A percentile compares a stretch with the other conserved stretches of the same genome.
Evolutionary conservation across 2,329 filamentous ascomycete species (phyloP).

Genomic region (Nannizzia gypsea): DNA sequence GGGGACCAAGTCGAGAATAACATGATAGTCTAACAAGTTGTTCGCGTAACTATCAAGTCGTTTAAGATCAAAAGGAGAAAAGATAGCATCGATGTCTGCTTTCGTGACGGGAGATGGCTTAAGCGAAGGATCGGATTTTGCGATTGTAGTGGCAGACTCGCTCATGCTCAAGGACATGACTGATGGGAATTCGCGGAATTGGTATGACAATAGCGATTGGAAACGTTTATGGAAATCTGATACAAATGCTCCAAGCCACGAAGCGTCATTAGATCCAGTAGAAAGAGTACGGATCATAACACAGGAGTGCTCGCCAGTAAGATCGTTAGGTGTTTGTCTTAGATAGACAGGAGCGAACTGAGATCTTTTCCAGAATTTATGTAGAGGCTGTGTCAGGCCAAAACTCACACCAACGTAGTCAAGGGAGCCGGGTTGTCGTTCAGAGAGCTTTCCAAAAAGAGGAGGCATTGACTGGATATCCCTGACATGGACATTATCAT

Average conservation of each 20-base stretch:
- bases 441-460: conserved; percentile 75
- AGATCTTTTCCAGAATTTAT: conserved; percentile 93
- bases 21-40: conserved; percentile 95
- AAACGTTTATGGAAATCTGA: conserved; percentile 94
- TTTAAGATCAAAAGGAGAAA: conserved; percentile 91
- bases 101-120: conserved; percentile 53
- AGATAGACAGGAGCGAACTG: conserved; percentile 84
- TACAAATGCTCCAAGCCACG: conserved; percentile 83
- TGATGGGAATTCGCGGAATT: conserved; percentile 73
- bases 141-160: conserved; percentile 65
- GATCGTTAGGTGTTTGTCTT: conserved; percentile 85
- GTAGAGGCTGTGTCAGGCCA: conserved; percentile 72
- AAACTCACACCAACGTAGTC: conserved; percentile 96
- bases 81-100: conserved; percentile 58
- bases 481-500: conserved; percentile 79
- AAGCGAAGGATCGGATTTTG: conserved; percentile 51
- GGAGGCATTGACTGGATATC: conserved; percentile 89
- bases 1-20: conserved; percentile 86
- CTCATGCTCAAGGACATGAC: conserved; percentile 74
- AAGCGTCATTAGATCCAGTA: conserved; percentile 49
- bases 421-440: conserved; percentile 65
- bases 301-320: conserved; percentile 94
- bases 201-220: conserved; percentile 75
- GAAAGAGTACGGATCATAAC: conserved; percentile 83
- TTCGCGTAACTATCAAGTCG: conserved; percentile 90